Percentiles rank a stretch among this genome's conserved stretches.
Evolutionary conservation across 805 yeast genomes (phyloP).

Genomic region (Pichia thaimueangensis): DNA sequence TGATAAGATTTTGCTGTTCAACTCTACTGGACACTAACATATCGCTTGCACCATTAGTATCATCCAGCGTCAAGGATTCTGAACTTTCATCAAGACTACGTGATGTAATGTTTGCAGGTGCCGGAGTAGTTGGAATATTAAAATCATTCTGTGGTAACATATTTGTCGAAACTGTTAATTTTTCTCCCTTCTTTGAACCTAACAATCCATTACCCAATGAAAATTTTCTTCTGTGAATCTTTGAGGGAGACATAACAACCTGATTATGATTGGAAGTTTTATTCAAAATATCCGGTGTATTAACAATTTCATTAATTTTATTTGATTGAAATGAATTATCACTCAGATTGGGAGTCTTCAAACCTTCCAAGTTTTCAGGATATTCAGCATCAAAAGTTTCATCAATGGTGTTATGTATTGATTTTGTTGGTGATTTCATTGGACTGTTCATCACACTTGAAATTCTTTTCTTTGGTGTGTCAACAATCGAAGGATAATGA

Average conservation of each 20-base stretch:
- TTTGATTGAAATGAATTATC: constrained; percentile 18
- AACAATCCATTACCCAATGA: constrained; percentile 54
- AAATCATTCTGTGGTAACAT: constrained; percentile 37
- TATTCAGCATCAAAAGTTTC: constrained; percentile 13
- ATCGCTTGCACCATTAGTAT: constrained; percentile 44
- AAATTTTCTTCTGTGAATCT: constrained; percentile 54
- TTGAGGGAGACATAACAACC: constrained; percentile 23
- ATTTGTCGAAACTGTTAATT: constrained; percentile 29
- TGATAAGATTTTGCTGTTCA: constrained; percentile 37
- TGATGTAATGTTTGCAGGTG: constrained; percentile 32
- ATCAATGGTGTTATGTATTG: constrained; percentile 15
- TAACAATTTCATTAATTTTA: constrained; percentile 11
- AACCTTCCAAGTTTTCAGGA: constrained; percentile 10
- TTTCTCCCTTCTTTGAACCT: constrained; percentile 36
- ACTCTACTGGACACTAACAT: constrained; percentile 55
- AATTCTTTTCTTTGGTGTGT: constrained; percentile 7
- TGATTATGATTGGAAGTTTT: constrained; percentile 25
- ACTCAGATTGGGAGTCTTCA: constrained; percentile 13
- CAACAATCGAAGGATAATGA: constrained; percentile 47
- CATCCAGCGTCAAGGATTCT: constrained; percentile 57
- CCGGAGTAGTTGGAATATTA: constrained; percentile 33
- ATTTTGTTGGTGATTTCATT: constrained; percentile 9
- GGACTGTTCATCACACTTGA: constrained; percentile 4
- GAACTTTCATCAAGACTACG: constrained; percentile 41
- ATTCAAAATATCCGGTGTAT: constrained; percentile 28